phyloP scores from a whole-genome alignment of 23 red algal species.

The Gracilariopsis chorda region DNA sequence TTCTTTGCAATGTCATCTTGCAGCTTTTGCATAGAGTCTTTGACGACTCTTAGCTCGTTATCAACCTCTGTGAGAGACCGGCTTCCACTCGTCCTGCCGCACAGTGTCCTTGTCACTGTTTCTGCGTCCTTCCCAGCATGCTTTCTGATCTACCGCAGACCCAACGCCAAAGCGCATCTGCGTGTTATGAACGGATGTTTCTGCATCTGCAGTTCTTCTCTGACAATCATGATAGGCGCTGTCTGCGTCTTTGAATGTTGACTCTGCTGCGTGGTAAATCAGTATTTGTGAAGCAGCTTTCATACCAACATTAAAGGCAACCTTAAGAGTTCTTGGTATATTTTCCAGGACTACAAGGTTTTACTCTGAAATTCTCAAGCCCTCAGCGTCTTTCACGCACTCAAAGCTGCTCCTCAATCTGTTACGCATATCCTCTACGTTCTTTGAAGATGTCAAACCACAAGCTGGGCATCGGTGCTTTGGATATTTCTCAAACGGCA shows the following conservation, averaged over 20 bases:
- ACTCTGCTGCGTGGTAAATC: too few species aligned
- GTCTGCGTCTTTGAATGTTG: too few species aligned
- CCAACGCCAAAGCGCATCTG: background rate
- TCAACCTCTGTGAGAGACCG: background rate
- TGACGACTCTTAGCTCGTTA: background rate
- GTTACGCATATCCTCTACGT: background rate
- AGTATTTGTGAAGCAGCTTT: too few species aligned
- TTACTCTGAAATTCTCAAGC: background rate
- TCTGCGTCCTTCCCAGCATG: background rate
- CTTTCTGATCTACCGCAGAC: background rate
- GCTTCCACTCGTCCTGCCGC: background rate
- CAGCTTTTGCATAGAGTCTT: background rate
- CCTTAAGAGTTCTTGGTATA: too few species aligned
- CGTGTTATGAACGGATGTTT: too few species aligned
- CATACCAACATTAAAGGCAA: too few species aligned
- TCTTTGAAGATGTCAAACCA: background rate
- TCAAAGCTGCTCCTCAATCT: background rate
- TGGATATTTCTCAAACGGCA: background rate
- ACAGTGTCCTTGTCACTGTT: background rate
- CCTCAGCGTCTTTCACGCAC: background rate
- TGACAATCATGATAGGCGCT: too few species aligned
- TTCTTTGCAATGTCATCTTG: background rate
- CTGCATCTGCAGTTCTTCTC: too few species aligned
- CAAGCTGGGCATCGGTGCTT: slow-evolving; percentile 4
- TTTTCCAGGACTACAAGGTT: too few species aligned